Conservation (phyloP, 2,329 filamentous ascomycete genomes). For the Ceratocystis lukuohia region DNA sequence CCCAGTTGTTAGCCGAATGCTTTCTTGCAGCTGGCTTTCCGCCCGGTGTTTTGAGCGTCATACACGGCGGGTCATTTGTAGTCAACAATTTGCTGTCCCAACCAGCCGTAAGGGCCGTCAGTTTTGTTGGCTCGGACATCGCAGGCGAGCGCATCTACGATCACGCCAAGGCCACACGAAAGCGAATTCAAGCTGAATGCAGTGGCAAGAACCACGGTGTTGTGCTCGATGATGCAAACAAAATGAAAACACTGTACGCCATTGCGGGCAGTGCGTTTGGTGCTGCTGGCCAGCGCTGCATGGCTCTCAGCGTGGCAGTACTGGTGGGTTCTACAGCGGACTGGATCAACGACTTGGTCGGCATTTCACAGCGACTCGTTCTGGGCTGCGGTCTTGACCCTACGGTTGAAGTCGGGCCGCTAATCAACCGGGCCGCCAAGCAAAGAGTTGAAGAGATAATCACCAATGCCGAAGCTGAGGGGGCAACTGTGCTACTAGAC, state of each 20-base stretch:
- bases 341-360: slow-evolving; percentile 50
- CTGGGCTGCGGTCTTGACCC: slow-evolving; percentile 22
- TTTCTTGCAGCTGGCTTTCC: slow-evolving; percentile 61
- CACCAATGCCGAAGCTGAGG: slow-evolving; percentile 21
- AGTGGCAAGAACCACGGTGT: slow-evolving; percentile 54
- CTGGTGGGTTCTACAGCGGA: slow-evolving; percentile 52
- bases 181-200: slow-evolving; percentile 53
- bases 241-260: slow-evolving; percentile 47
- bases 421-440: slow-evolving; percentile 22
- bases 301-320: slow-evolving; percentile 47
- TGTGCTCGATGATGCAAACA: slow-evolving; percentile 51
- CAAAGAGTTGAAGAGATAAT: slow-evolving; percentile 22
- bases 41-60: slow-evolving; percentile 58
- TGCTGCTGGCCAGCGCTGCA: slow-evolving; percentile 46
- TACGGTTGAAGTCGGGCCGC: slow-evolving; percentile 21
- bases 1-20: slow-evolving; percentile 34
- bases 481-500: slow-evolving; percentile 23
- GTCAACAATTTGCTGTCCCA: slow-evolving; percentile 54
- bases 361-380: slow-evolving; percentile 42
- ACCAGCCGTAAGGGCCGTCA: slow-evolving; percentile 55
- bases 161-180: slow-evolving; percentile 48
- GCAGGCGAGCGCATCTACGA: slow-evolving; percentile 64
- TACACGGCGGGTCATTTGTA: slow-evolving; percentile 49
- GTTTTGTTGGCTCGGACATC: slow-evolving; percentile 61
- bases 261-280: slow-evolving; percentile 34